Base-by-base conservation (phyloP, 306 rosid genomes). In the Cicer pinnatifidum region DNA sequence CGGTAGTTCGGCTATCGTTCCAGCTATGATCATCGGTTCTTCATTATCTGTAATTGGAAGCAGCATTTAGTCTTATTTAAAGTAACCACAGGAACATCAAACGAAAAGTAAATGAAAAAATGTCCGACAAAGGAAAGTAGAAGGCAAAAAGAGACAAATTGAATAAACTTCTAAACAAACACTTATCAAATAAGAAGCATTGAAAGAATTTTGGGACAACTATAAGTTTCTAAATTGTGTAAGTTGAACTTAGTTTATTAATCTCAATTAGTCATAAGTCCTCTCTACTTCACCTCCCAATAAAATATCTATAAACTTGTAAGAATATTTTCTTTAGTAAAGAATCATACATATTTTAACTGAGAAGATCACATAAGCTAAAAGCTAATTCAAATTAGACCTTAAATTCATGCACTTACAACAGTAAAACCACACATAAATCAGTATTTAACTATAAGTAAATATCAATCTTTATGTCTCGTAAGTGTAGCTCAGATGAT, bases 21-120 rank as follows among this genome's bases (percentile, higher is more conserved):
- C 87, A 63, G 61, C 70, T 53, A 45, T 11, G 35, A 87, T 78
- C 76, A 85, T 76, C 0, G 88, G 80, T 72, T 89, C 92, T 72
- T 82, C 92, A 59, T 80, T 83, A 67, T 82, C 98, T 93, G 86
- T 3, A 72, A 76, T 73, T 11, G 8, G 48, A 63, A 9, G 70
- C 41, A 23, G 40, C 69, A 65, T 58, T 4, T 43, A 64, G 38
- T 28, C 51, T 60, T 51, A 44, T 15, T 46, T 58, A 38, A 52
- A 61, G 38, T 11, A 48, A 15, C 1, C 17, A 16, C n/a, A 17
- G 7, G n/a, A 72, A 53, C 37, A 73, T 33, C 1, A 4, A 65
- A 65, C n/a, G 56, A 43, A 44, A 8, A 66, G 41, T 13, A 71
- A 37, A 43, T 7, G 53, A 8, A 19, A 40, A 11, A 33, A 6